Evolutionary conservation across 176 grass and related monocot genomes (phyloP).

Genomic region (Hordeum vulgare): MorexV3_pseudomolecules_assembly NC_058520.1:399462882-399463381

Average conservation of each 20-base stretch:
- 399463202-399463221: not conserved
- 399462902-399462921: too few relatives aligned
- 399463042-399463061: constrained; percentile 9
- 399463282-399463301: not conserved
- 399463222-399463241: not conserved
- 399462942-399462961: not conserved
- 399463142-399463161: not conserved
- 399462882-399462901: too few relatives aligned
- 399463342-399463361: not conserved
- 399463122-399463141: not conserved
- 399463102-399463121: not conserved
- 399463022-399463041: not conserved
- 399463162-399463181: not conserved
- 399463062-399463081: not conserved
- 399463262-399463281: not conserved
- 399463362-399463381: not conserved
- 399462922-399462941: too few relatives aligned
- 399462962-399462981: not conserved
- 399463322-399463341: not conserved
- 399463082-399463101: not conserved
- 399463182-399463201: not conserved
- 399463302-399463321: not conserved
- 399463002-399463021: constrained; percentile 14
- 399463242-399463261: not conserved
- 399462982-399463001: not conserved